A percentile compares a stretch with the other conserved stretches of the same genome.
Conservation (phyloP, 83 land plant genomes). For the Picea mariana region DNA sequence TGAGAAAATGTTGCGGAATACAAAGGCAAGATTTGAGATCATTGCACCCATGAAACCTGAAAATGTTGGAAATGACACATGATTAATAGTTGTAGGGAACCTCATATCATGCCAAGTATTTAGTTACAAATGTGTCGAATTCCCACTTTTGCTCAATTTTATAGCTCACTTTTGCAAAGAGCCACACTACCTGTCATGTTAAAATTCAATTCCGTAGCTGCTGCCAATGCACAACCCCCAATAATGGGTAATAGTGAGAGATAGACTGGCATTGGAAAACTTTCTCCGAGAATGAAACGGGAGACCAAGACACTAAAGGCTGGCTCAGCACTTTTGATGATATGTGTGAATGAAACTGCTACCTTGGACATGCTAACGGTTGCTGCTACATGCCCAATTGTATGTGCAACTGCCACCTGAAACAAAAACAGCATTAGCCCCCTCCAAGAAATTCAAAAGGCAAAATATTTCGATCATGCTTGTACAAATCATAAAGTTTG, state of each 20-base stretch:
- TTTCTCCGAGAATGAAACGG: slow-evolving; percentile 41
- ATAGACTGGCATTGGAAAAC: slow-evolving; percentile 58
- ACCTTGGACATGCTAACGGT: too few relatives aligned
- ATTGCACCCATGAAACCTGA: slow-evolving; percentile 71
- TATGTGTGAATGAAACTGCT: too few relatives aligned
- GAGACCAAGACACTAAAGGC: too few relatives aligned
- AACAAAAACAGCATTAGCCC: not conserved
- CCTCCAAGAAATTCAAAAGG: too few relatives aligned
- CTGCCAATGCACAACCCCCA: slow-evolving; percentile 72
- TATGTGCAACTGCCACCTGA: slow-evolving; percentile 68
- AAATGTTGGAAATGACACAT: not conserved
- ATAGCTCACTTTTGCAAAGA: not conserved
- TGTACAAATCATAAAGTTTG: too few relatives aligned
- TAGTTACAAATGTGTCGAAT: not conserved
- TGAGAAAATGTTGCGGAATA: slow-evolving; percentile 77
- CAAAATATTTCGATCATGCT: too few relatives aligned
- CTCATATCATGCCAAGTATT: not conserved
- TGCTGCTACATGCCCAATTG: too few relatives aligned
- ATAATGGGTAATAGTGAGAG: slow-evolving; percentile 69
- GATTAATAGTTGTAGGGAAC: not conserved
- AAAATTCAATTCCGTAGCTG: slow-evolving; percentile 76
- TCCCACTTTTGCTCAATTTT: not conserved
- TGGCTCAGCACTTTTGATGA: too few relatives aligned
- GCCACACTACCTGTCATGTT: slow-evolving; percentile 57
- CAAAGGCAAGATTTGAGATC: slow-evolving; percentile 42